phyloP scores from a whole-genome alignment of 139 green algal genomes.

The Tetradesmus lagerheimii region DNA sequence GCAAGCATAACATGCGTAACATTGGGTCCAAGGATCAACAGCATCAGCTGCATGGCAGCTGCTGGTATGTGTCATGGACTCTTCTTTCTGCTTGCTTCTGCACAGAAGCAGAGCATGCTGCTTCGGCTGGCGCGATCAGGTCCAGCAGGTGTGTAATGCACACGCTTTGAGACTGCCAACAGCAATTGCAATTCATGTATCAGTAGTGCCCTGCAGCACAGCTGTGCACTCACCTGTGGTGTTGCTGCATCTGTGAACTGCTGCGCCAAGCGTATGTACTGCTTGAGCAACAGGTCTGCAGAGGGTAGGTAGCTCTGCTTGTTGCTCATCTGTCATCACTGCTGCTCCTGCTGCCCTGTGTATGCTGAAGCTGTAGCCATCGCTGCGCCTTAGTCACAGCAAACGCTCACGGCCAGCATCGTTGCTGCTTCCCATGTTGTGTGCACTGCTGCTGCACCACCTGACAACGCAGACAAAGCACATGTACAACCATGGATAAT shows the following conservation, averaged over 20 bases:
- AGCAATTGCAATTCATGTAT: too few relatives aligned
- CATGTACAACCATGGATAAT: neutral
- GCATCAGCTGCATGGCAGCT: neutral
- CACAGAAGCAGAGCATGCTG: neutral
- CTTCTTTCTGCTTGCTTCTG: neutral
- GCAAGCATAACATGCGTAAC: neutral
- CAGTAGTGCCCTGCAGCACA: too few relatives aligned
- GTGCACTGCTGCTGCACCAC: neutral
- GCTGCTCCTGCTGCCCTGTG: neutral
- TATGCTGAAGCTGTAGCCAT: neutral
- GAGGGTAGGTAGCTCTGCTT: slow-evolving; percentile 12
- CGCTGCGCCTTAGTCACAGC: neutral
- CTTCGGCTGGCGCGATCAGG: neutral
- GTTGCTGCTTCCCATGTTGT: neutral
- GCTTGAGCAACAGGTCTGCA: slow-evolving; percentile 54
- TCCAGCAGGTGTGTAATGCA: neutral
- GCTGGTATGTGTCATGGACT: neutral
- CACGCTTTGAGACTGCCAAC: too few relatives aligned
- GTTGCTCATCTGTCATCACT: neutral
- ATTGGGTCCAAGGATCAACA: too few relatives aligned
- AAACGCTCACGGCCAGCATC: neutral
- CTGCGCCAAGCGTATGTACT: slow-evolving; percentile 52
- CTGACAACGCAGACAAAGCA: neutral
- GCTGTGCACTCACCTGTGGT: slow-evolving; percentile 4
- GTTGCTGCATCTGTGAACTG: slow-evolving; percentile 36